Evolutionary conservation across 805 yeast species (phyloP), one percentile per base, ranked within the genome.

Genomic region (Monosporozyma aerobia): DNA sequence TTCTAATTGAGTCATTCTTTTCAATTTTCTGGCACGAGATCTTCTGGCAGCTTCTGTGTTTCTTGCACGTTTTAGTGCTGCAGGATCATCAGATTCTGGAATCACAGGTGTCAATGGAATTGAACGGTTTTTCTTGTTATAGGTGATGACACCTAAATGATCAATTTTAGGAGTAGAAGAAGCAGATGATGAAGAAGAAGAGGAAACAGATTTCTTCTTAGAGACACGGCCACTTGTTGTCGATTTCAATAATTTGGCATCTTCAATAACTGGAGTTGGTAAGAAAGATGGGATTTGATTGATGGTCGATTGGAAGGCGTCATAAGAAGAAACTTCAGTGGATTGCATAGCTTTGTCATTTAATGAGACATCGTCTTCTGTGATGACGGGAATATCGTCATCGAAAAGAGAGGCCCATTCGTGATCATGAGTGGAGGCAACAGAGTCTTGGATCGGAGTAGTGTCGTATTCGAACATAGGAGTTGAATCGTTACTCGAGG

Each of bases 21-120:
- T 87, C 83, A 86, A 82, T 71, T 90, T 89, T 69, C 96, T 82
- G 25, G 97, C 97, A 64, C 97, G 78, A 29, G 96, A 89, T 65
- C 97, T 81, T 70, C 97, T 82, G 7, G 97, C 97, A 59, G 98
- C 97, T 67, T 90, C 96, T 48, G 83, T 92, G 78, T 94, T 92
- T 71, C 92, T 83, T 8, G 98, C 98, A 68, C 98, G 83, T 74
- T 92, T 92, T 62, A 86, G 69, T 47, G 88, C 80, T 53, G 77
- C 78, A n/a, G 84, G 80, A 68, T 90, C 96, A 48, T 67, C 71
- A 27, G 74, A 67, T 46, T 77, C 79, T 33, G 79, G 76, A 47
- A 79, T 78, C 52, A 90, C 77, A 9, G 95, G 95, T 59, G 77
- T 73, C 69, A 89, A 76, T 8, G 95, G 95, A 54, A 74, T 71